Percentiles rank a stretch among this genome's conserved stretches.
These are phyloP conservation scores for Auriculariales sp. DNA, from an alignment of 768 basidiomycete genomes.

Conservation along the genomic window DNA sequence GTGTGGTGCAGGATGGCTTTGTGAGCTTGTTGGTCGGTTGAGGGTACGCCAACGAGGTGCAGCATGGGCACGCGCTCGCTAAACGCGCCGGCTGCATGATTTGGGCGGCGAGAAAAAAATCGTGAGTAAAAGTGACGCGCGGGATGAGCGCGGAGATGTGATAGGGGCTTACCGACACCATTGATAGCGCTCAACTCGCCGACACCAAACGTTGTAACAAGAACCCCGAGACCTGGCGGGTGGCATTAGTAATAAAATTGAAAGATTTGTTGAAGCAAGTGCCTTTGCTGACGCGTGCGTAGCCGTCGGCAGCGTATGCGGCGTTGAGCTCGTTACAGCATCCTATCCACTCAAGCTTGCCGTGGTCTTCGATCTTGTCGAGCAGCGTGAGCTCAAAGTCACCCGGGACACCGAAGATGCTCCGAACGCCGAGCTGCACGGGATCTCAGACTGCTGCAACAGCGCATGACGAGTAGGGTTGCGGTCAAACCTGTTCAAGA, in stretches of 20 bases:
- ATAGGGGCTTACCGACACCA: conserved; percentile 39
- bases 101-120: not conserved
- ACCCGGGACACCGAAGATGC: conserved; percentile 77
- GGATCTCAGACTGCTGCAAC: conserved; percentile 12
- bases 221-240: conserved; percentile 36
- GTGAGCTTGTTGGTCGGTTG: conserved; percentile 52
- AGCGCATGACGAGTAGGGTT: not conserved
- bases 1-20: conserved; percentile 79
- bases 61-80: conserved; percentile 85
- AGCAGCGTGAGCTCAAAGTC: conserved; percentile 57
- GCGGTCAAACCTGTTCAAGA: not conserved
- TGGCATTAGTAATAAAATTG: not conserved
- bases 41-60: conserved; percentile 77
- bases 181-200: conserved; percentile 83
- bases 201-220: conserved; percentile 89
- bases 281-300: conserved; percentile 68
- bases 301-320: conserved; percentile 85
- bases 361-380: conserved; percentile 74
- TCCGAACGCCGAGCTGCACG: conserved; percentile 56
- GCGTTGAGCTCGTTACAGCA: conserved; percentile 82
- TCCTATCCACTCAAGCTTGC: conserved; percentile 72
- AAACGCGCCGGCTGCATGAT: conserved; percentile 22
- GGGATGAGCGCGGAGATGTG: not conserved
- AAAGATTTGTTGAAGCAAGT: conserved; percentile 7
- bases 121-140: conserved; percentile 23